These are phyloP conservation scores for Candida pseudoviswanathii DNA, from an alignment of 1,139 yeast species.

Conservation along the genomic window DNA sequence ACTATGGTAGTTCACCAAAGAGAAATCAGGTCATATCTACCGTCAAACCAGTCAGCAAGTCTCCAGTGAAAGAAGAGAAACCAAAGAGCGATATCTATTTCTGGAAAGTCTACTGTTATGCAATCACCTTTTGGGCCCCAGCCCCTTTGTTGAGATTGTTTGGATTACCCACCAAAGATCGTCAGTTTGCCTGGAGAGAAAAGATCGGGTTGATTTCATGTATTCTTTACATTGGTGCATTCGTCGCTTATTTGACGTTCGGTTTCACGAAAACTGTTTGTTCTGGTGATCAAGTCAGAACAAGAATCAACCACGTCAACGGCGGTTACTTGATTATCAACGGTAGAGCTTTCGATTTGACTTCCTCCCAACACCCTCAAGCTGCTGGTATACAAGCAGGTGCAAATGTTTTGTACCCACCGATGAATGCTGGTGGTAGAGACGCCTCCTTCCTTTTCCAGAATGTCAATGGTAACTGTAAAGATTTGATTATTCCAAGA, in stretches of 20 bases:
- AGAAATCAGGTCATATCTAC: constrained; percentile 30
- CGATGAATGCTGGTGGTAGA: constrained; percentile 82
- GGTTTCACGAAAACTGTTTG: constrained; percentile 92
- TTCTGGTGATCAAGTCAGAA: constrained; percentile 47
- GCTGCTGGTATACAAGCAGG: constrained; percentile 76
- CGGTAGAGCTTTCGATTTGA: constrained; percentile 78
- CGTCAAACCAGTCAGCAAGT: constrained; percentile 7
- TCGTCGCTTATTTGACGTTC: constrained; percentile 85
- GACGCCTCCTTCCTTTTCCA: constrained; percentile 92
- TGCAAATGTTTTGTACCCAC: constrained; percentile 77
- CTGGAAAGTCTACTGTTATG: constrained; percentile 82
- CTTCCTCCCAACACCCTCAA: constrained; percentile 72
- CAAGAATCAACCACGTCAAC: constrained; percentile 59
- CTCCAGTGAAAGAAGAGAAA: constrained; percentile 13
- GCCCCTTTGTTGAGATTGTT: constrained; percentile 67
- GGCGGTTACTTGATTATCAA: constrained; percentile 71
- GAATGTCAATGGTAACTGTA: constrained; percentile 93
- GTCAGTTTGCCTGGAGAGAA: constrained; percentile 97
- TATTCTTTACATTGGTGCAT: constrained; percentile 71
- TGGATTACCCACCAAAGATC: constrained; percentile 77
- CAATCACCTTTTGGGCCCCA: constrained; percentile 92
- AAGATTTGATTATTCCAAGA: constrained; percentile 75
- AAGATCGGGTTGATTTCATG: constrained; percentile 82
- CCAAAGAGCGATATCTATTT: constrained; percentile 46
- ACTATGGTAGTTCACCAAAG: constrained; percentile 24